A percentile compares a stretch with the other conserved stretches of the same genome.
Conservation (phyloP, 495 filamentous ascomycete species). For the Neurospora terricola region DNA sequence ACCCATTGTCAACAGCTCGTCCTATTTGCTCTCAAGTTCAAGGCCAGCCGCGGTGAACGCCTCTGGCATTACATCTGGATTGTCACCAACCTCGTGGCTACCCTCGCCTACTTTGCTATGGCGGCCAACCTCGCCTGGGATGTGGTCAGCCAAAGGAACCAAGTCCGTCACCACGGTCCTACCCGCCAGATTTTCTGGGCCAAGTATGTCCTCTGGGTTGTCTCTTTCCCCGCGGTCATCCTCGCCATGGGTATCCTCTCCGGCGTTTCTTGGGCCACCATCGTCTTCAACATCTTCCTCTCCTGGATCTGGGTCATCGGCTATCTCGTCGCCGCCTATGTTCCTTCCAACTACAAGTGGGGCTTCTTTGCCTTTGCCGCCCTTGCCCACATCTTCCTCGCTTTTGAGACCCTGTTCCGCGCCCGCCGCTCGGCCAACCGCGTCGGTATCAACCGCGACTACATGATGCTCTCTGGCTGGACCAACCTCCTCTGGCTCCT, state of each 20-base stretch:
- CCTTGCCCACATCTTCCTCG: constrained; percentile 26
- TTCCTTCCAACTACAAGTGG: constrained; percentile 39
- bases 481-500: constrained; percentile 38
- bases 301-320: constrained; percentile 37
- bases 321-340: constrained; percentile 36
- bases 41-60: constrained; percentile 33
- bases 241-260: constrained; percentile 35
- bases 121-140: constrained; percentile 34
- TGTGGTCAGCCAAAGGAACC: constrained; percentile 23
- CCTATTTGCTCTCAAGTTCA: constrained; percentile 27
- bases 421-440: constrained; percentile 23
- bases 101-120: constrained; percentile 36
- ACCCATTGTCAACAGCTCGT: constrained; percentile 12
- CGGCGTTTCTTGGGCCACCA: constrained; percentile 36
- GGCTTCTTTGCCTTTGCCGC: constrained; percentile 40
- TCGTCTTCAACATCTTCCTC: constrained; percentile 33
- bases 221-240: constrained; percentile 31
- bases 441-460: constrained; percentile 27
- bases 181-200: constrained; percentile 41
- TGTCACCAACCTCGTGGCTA: constrained; percentile 35
- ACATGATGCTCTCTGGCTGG: constrained; percentile 31
- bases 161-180: constrained; percentile 12
- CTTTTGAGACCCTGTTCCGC: constrained; percentile 20
- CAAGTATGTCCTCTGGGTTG: constrained; percentile 41
- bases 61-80: constrained; percentile 47